Base-by-base conservation (phyloP, 768 basidiomycete species). In the Tricholoma flavovirens region DNA sequence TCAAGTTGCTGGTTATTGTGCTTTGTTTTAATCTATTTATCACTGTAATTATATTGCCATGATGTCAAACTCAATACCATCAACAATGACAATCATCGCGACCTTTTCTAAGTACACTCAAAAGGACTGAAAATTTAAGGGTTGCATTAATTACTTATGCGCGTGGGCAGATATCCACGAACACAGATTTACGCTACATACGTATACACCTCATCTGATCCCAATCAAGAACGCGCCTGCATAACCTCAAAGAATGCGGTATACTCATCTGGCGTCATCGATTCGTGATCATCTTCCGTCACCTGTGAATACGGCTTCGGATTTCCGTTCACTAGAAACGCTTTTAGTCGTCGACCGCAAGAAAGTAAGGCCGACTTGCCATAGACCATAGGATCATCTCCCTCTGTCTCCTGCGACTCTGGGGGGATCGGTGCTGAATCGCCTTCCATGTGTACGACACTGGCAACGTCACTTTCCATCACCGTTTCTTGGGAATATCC, bases 231-330 rank as follows among this genome's bases (percentile, higher is more conserved):
- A 51, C 69, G 76, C 51, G 77, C 74, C 69, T 83, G 81, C 66
- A 84, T 75, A 58, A 90, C 75, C 62, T 88, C 83, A 66, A 86
- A 92, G 71, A 82, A 93, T 32, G 83, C 83, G 29, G 86, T 84
- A 66, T 96, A 96, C 70, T 97, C 94, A 55, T 95, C 94, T 1
- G 90, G 86, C 3, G 90, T 91, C 94, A 97, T 97, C 62, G 86
- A 66, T 48, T 93, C 94, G 64, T 93, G 88, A 66, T 95, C 88
- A 61, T 93, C 95, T 63, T 97, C 94, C 2, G 90, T 95, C 42
- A 98, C 83, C 59, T 86, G 77, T 3, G 86, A 89, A 63, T 90
- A 87, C 6, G 82, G 78, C 62, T 90, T 84, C 17, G 83, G 77
- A 38, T 77, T 72, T 12, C 93, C 93, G 57, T 86, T 86, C 22